Percentiles rank a stretch among this genome's conserved stretches.
Conservation (phyloP, 768 basidiomycete genomes). For the Rhizopogon salebrosus region DNA sequence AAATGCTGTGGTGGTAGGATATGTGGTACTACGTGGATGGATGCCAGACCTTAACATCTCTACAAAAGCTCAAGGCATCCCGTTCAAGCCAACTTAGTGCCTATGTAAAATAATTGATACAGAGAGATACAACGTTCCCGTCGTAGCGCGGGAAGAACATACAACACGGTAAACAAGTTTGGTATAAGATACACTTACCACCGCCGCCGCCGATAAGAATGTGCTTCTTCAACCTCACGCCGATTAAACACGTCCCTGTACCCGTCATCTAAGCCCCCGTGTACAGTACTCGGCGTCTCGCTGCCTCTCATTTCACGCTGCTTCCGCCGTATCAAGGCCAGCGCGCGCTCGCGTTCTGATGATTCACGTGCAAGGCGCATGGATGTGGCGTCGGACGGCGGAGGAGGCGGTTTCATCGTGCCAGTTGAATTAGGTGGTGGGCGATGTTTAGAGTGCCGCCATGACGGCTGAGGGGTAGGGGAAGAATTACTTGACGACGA, state of each 20-base stretch:
- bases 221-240: conserved; percentile 69
- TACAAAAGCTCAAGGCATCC: not conserved
- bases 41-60: too few species aligned
- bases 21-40: too few species aligned
- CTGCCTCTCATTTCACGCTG: conserved; percentile 59
- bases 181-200: conserved; percentile 6
- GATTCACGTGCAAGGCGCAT: conserved; percentile 68
- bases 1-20: too few species aligned
- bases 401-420: conserved; percentile 3
- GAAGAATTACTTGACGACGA: conserved; percentile 18
- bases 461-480: conserved; percentile 14
- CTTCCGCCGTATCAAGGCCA: conserved; percentile 64
- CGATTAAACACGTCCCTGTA: conserved; percentile 72
- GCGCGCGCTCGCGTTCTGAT: conserved; percentile 68
- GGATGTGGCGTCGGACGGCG: conserved; percentile 33
- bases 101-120: not conserved
- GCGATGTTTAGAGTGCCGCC: conserved; percentile 14
- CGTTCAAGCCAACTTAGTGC: not conserved
- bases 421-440: conserved; percentile 5
- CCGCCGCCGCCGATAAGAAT: conserved; percentile 38
- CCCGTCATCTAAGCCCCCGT: conserved; percentile 38
- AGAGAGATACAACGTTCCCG: too few species aligned
- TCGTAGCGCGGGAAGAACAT: not conserved
- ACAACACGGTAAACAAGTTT: not conserved
- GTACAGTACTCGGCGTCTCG: conserved; percentile 68